Base-by-base conservation (phyloP, 192 early-diverging fungal genomes). In the Diversispora eburnea region DNA sequence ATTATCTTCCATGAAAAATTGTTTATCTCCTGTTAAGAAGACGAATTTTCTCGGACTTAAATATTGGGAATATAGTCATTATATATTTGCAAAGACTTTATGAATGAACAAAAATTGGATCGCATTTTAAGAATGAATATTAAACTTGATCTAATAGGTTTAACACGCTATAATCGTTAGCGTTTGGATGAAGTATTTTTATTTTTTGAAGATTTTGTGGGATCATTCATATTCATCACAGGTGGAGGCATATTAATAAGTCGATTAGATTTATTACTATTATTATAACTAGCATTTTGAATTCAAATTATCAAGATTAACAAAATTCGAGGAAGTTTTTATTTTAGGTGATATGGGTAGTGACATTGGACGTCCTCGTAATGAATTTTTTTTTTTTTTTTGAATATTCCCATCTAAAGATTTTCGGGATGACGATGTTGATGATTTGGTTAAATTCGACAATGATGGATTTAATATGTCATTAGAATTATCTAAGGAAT, bases 141-240 rank as follows among this genome's bases (percentile, higher is more conserved):
- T n/a, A n/a, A n/a, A n/a, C n/a, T n/a, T n/a, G n/a, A n/a, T n/a
- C n/a, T n/a, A n/a, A n/a, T n/a, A n/a, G n/a, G n/a, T n/a, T n/a
- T n/a, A n/a, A n/a, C n/a, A n/a, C n/a, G n/a, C n/a, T n/a, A n/a
- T n/a, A n/a, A n/a, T n/a, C n/a, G n/a, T n/a, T n/a, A n/a, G n/a
- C 62, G 54, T 64, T 64, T 64, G 10, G 62, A 39, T 58, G 48
- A 41, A 45, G 4, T 33, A 5, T 4, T 49, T 33, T 46, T 66
- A n/a, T n/a, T n/a, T n/a, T n/a, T n/a, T 3, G 46, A 19, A 48
- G 41, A 48, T 48, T 66, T 66, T 42, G n/a, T 41, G 20, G 69
- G 46, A 12, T 62, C 33, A 51, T 73, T 49, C 60, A 52, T 73
- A n/a, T n/a, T n/a, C n/a, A n/a, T n/a, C 60, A 64, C 59, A 42